Base-by-base conservation (phyloP, 1,139 yeast genomes). In the Kodamaea fungicola region DNA sequence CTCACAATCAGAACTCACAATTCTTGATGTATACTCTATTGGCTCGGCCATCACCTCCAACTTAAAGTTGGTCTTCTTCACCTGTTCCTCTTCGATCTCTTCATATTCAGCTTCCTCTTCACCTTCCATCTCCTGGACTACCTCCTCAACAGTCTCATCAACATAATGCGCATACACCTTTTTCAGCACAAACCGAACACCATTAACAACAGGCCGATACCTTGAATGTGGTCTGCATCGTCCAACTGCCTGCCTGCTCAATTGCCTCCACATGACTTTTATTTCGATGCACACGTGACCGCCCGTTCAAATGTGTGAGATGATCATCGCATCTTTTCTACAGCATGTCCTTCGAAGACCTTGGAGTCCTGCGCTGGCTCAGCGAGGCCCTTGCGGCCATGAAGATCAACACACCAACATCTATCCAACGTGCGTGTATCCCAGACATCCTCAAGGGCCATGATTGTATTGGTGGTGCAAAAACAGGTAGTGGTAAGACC, bases 401-500 rank as follows among this genome's bases (percentile, higher is more conserved):
- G 94, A 81, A 83, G 45, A 92, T 92, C 35, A 68, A 74, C 29
- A 71, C 75, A 6, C 98, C 99, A 2, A 87, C 97, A 0, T 77
- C 80, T 22, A 90, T 92, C 64, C 99, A 92, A 58, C 55, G 71
- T 4, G 89, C 89, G 2, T 89, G 97, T 57, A 92, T 92, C 34
- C 97, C 97, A 0, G 77, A 83, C 42, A 86, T 92, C 42, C 59
- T 92, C 32, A 71, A 69, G 27, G 97, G 95, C 7, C 77, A 81
- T 49, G 96, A 90, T 59, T 90, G 97, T 59, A 92, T 92, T 35
- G 99, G 98, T 36, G 98, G 98, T 28, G 98, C 99, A 31, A 86
- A 86, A 60, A 92, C 99, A 0, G 99, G 99, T 64, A 83, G 95
- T 24, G 99, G 99, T 75, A 92, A 92, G 57, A 92, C 99, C 2